phyloP scores from a whole-genome alignment of 352 stramenopile genomes.

The Globisporangium uncinulatum region DNA sequence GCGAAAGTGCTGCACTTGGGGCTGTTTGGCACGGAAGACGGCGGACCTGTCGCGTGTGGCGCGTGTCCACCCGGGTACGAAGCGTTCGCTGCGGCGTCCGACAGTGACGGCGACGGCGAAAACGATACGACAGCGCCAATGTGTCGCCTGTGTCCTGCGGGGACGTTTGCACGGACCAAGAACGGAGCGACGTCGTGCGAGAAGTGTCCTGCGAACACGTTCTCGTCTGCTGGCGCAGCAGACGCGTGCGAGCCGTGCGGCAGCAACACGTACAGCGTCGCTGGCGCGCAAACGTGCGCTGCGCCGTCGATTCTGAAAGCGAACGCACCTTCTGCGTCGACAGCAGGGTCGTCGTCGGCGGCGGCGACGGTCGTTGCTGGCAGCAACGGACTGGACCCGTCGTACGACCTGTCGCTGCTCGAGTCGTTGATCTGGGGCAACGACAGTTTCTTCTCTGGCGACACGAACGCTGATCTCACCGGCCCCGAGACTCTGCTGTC shows the following conservation, averaged over 20 bases:
- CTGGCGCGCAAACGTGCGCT: constrained; percentile 33
- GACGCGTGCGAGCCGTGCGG: constrained; percentile 49
- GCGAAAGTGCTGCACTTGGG: constrained; percentile 46
- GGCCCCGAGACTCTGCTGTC: constrained; percentile 18
- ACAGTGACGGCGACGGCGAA: constrained; percentile 10
- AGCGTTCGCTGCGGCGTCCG: constrained; percentile 15
- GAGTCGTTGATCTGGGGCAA: constrained; percentile 69
- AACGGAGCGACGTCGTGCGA: constrained; percentile 41
- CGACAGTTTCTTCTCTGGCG: constrained; percentile 41
- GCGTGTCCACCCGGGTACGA: constrained; percentile 50
- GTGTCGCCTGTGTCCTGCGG: constrained; percentile 56
- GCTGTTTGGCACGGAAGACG: constrained; percentile 44
- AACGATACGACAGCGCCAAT: constrained; percentile 24
- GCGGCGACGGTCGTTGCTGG: constrained; percentile 12
- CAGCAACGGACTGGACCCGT: constrained; percentile 27
- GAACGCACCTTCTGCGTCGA: constrained; percentile 22
- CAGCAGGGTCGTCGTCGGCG: constrained; percentile 19
- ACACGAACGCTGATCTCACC: constrained; percentile 24
- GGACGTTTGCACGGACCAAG: constrained; percentile 29
- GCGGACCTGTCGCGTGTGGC: constrained; percentile 46
- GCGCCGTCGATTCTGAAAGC: constrained; percentile 37
- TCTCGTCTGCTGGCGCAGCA: constrained; percentile 41
- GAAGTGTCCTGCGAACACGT: constrained; percentile 55
- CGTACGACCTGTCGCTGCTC: constrained; percentile 71
- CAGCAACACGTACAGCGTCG: constrained; percentile 51